phyloP scores from a whole-genome alignment of 31 red algal genomes.

The Pterothamnion heteromorphum region DNA sequence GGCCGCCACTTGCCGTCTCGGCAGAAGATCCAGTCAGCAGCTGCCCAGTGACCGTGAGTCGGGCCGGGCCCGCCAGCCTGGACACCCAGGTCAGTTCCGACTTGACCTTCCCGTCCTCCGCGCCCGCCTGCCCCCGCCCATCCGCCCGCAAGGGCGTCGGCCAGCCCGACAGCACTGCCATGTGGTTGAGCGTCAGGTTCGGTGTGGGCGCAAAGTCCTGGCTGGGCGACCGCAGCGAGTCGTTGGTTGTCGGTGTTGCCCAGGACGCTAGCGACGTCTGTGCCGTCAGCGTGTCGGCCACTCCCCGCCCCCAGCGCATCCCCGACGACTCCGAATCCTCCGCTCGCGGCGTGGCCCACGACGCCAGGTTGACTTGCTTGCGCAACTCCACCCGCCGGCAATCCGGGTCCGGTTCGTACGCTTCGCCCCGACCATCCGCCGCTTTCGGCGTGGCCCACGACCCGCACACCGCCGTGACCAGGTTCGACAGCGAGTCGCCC shows the following conservation, averaged over 20 bases:
- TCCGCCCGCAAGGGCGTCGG: too few relatives aligned
- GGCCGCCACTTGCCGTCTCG: conserved; percentile 11
- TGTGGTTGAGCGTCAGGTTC: too few relatives aligned
- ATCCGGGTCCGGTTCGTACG: too few relatives aligned
- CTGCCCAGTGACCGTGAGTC: not conserved
- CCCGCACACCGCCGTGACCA: too few relatives aligned
- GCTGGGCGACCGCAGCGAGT: not conserved
- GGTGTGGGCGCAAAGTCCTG: too few relatives aligned
- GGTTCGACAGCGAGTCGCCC: too few relatives aligned
- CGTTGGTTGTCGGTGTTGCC: not conserved
- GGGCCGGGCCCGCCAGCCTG: conserved; percentile 1
- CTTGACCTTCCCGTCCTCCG: not conserved
- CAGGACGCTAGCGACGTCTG: not conserved
- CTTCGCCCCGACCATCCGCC: too few relatives aligned
- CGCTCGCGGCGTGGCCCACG: not conserved
- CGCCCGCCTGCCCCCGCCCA: not conserved
- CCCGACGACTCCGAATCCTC: not conserved
- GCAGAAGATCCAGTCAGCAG: conserved; percentile 13
- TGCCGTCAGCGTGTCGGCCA: not conserved
- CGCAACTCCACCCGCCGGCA: not conserved
- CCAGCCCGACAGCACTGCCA: too few relatives aligned
- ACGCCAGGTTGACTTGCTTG: not conserved
- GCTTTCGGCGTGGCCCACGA: too few relatives aligned
- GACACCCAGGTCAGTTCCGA: not conserved
- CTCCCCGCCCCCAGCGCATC: not conserved